Evolutionary conservation across 192 early-diverging fungal species (phyloP), one percentile per base, ranked within the genome.

Genomic region (Rhizophlyctis rosea): DNA sequence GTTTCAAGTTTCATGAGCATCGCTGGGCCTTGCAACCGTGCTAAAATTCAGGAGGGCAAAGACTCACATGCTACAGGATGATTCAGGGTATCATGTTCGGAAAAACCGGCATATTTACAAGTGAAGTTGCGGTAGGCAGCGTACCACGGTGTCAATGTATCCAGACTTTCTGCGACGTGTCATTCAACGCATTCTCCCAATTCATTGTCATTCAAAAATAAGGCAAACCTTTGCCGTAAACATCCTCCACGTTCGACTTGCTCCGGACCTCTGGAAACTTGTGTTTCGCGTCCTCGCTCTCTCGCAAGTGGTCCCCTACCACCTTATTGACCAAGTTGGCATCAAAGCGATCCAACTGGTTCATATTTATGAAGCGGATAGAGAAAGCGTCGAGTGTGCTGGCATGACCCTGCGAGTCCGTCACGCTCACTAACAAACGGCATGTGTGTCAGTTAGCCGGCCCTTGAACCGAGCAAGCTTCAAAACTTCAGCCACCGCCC

Each of bases 71-170:
- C 93, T 3, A 96, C 87, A 1, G 96, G 96, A 72, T 97, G 94
- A 47, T 92, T 88, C 66, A 98, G 96, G 3, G 91, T 86, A 68
- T 96, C 93, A 61, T 97, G 93, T 62, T 97, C 94, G 0, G 90
- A 86, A 9, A 84, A 74, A 14, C 86, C 88, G 64, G 80, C 78
- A 29, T 78, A 74, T 59, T 72, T 74, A 21, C 87, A 81, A 29
- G 90, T 65, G 14, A 76, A 63, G 34, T 86, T 67, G 23, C 91
- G 77, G 71, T 92, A 95, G 61, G 78, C 62, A 13, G 82, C 63
- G 74, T 94, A 98, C 93, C 93, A 95, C 18, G 95, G 95, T 16
- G 88, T 86, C 7, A 88, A 52, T 4, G 78, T 67, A 47, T 84
- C 82, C 14, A 82, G 36, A 21, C 68, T 61, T 11, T 69, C 80